Evolutionary conservation across 1,284 basidiomycete species (phyloP).

Genomic region (Melanopsichium pennsylvanicum): DNA sequence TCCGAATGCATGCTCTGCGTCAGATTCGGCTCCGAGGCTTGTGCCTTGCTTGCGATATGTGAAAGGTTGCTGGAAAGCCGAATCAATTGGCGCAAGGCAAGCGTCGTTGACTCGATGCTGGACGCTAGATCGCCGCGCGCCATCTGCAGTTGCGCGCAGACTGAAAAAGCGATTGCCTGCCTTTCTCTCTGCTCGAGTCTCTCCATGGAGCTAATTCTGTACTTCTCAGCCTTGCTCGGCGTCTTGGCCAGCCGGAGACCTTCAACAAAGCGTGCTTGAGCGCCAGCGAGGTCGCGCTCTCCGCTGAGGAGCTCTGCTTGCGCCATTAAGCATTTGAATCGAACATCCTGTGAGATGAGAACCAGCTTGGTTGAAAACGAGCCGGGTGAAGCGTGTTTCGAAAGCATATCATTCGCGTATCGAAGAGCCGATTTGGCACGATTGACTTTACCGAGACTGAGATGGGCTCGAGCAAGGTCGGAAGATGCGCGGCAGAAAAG

Average conservation of each 20-base stretch:
- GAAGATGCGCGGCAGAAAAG: constrained; percentile 34
- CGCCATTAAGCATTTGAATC: constrained; percentile 36
- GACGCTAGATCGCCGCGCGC: constrained; percentile 32
- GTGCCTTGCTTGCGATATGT: constrained; percentile 13
- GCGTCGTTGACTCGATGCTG: constrained; percentile 27
- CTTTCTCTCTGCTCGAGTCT: constrained; percentile 26
- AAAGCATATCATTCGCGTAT: constrained; percentile 7
- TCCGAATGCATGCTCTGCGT: constrained; percentile 1
- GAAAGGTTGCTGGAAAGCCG: constrained; percentile 24
- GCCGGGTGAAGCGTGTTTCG: not conserved
- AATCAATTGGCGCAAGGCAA: constrained; percentile 31
- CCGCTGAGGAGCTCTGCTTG: constrained; percentile 22
- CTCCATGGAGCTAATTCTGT: constrained; percentile 23
- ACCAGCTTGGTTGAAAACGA: constrained; percentile 11
- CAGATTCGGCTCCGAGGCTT: constrained; percentile 5
- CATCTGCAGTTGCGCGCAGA: constrained; percentile 21
- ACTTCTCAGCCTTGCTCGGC: constrained; percentile 11
- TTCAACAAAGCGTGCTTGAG: constrained; percentile 24
- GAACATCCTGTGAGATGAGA: constrained; percentile 29
- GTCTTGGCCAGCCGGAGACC: constrained; percentile 29
- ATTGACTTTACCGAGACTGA: constrained; percentile 28
- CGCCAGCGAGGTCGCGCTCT: constrained; percentile 15
- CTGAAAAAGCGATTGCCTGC: constrained; percentile 33
- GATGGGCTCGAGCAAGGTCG: constrained; percentile 22
- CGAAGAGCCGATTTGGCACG: constrained; percentile 31